A percentile compares a stretch with the other conserved stretches of the same genome.
These are phyloP conservation scores for Blumeriella jaapii DNA, from an alignment of 2,329 filamentous ascomycete species.

Conservation along the genomic window DNA sequence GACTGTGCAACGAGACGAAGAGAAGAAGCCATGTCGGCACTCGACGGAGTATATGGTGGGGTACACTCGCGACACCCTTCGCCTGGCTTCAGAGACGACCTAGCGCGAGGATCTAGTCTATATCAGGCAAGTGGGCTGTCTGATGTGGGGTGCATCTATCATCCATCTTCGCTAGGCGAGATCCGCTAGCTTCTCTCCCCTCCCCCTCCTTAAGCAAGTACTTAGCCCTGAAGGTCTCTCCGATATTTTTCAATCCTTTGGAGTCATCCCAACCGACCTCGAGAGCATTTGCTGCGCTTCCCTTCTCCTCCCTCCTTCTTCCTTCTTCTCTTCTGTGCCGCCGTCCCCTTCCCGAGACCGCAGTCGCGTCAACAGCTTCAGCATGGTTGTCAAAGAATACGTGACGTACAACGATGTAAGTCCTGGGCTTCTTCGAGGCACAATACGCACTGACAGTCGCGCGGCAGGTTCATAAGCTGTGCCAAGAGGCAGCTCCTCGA, in stretches of 20 bases:
- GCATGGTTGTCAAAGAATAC: slow-evolving; percentile 77
- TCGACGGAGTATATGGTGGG: no score
- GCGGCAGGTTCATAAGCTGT: slow-evolving; percentile 86
- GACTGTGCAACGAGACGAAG: no score
- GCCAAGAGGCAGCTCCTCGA: slow-evolving; percentile 68
- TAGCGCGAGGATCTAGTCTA: no score
- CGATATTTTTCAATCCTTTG: slow-evolving; percentile 9
- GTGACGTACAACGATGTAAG: slow-evolving; percentile 82
- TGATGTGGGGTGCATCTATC: background rate
- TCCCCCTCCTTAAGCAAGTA: slow-evolving; percentile 4
- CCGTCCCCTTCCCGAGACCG: no score
- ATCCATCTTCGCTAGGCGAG: slow-evolving; percentile 12
- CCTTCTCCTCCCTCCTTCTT: background rate
- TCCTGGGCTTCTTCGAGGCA: slow-evolving; percentile 8
- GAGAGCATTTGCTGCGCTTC: slow-evolving; percentile 5
- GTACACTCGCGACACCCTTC: no score
- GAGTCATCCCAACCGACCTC: slow-evolving; percentile 9
- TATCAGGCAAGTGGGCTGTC: no score
- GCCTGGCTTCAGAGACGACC: no score
- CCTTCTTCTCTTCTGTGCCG: no score
- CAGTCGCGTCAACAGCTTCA: slow-evolving; percentile 22
- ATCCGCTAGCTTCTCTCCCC: slow-evolving; percentile 13
- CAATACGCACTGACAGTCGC: slow-evolving; percentile 13
- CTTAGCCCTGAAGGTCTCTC: no score
- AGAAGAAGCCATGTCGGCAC: no score